Conservation (phyloP, 805 yeast genomes). For the Candida michaelii region DNA sequence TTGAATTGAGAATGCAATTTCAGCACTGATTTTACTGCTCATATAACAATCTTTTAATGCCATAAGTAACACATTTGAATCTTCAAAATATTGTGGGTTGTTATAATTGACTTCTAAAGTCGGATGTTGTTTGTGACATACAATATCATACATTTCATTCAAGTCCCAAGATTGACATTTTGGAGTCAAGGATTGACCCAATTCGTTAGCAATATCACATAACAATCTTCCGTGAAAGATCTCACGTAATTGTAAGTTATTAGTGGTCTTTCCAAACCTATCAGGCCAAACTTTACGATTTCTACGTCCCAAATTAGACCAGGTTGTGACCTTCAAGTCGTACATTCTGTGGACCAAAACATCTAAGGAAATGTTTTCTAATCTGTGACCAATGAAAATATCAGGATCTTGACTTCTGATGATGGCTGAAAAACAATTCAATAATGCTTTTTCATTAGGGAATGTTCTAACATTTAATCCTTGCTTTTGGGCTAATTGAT, state of each 20-base stretch:
- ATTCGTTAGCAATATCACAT: constrained; percentile 91
- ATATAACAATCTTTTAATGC: constrained; percentile 67
- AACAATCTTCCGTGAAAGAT: constrained; percentile 81
- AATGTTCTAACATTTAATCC: constrained; percentile 55
- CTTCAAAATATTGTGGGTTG: constrained; percentile 63
- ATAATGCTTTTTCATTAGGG: constrained; percentile 70
- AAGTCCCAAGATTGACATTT: constrained; percentile 95
- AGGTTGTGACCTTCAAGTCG: constrained; percentile 68
- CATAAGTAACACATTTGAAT: constrained; percentile 63
- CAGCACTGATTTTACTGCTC: constrained; percentile 70
- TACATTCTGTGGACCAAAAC: constrained; percentile 79
- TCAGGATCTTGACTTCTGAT: constrained; percentile 84
- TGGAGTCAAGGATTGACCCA: constrained; percentile 88
- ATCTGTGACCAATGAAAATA: constrained; percentile 80
- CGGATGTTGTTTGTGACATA: constrained; percentile 61
- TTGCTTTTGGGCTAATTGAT: constrained; percentile 56
- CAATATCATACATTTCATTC: constrained; percentile 83
- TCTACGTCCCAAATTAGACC: constrained; percentile 84
- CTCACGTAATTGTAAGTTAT: constrained; percentile 61
- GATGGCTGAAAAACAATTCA: constrained; percentile 71
- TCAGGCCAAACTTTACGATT: constrained; percentile 77
- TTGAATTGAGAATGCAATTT: constrained; percentile 79
- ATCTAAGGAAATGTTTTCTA: constrained; percentile 77
- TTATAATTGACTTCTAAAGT: constrained; percentile 74
- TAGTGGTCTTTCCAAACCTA: constrained; percentile 56